phyloP scores from a whole-genome alignment of 139 green algal genomes.

The Chlorella sorokiniana region DNA sequence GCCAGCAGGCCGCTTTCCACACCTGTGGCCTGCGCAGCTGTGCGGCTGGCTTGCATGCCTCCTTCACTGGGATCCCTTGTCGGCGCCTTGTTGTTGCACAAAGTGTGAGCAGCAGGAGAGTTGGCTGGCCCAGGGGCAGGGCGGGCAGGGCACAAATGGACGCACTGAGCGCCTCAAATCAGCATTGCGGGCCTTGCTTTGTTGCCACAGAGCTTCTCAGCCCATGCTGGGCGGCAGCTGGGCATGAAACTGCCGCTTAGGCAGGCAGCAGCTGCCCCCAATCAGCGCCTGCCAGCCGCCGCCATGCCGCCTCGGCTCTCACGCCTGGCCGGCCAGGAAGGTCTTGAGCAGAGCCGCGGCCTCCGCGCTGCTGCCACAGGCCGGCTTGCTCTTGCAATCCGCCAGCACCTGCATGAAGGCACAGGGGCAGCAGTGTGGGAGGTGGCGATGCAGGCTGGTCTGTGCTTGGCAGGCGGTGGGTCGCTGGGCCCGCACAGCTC shows the following conservation, averaged over 20 bases:
- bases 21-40: background rate
- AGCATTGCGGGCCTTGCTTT: too few species aligned
- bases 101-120: background rate
- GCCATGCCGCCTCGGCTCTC: too few species aligned
- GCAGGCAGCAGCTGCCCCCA: too few species aligned
- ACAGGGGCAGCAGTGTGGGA: background rate
- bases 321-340: constrained; percentile 21
- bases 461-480: background rate
- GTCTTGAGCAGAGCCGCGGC: constrained; percentile 26
- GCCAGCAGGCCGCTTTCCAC: background rate
- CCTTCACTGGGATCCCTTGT: too few species aligned
- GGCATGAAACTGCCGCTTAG: too few species aligned
- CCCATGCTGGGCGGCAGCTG: background rate
- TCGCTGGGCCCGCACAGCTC: background rate
- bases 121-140: background rate
- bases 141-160: too few species aligned
- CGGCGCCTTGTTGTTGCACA: background rate
- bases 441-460: background rate
- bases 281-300: too few species aligned
- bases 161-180: too few species aligned
- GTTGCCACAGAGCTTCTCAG: background rate
- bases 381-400: background rate
- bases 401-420: background rate
- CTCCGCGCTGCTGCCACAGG: constrained; percentile 1
- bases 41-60: background rate